Evolutionary conservation across 768 basidiomycete genomes (phyloP), one percentile per base, ranked within the genome.

Genomic region (Termitomyces sp.): DNA sequence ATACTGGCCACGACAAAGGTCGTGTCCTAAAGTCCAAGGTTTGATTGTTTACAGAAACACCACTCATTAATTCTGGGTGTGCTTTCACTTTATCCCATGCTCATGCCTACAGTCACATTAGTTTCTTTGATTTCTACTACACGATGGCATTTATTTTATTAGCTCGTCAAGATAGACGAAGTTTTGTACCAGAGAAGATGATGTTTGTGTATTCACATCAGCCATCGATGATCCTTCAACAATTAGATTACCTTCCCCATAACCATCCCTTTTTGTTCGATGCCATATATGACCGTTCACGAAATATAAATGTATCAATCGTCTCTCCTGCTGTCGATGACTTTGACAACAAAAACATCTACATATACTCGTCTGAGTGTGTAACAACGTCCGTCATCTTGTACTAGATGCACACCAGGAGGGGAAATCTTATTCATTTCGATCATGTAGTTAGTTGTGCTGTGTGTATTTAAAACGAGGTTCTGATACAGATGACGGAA

Each of bases 1-100:
- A 47, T 20, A 44, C 53, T 22, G 46, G 48, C 54, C 52, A 59
- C 58, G 58, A 59, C 61, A 51, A 54, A 54, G 51, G 61, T 62
- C 52, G 57, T 59, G 56, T 56, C 18, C 24, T 33, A 50, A 54
- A 24, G 46, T 48, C 28, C 31, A 53, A 39, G 50, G 20, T 29
- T 54, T 28, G 51, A 15, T 9, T 44, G 20, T 49, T 5, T n/a
- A n/a, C n/a, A n/a, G 34, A 51, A 47, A 22, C 22, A n/a, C 42
- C 33, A 41, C 31, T 51, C 20, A 28, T 48, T 31, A 20, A 44
- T 41, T 36, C 31, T 29, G 24, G 41, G 52, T 54, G 22, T 53
- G 46, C 49, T 55, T 59, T 20, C 48, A 24, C 22, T 9, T 51
- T 12, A 52, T 34, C 16, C 4, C 28, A 34, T 31, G 15, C 48